These are phyloP conservation scores for Coemansia sp. DNA, from an alignment of 192 early-diverging fungal genomes.

Conservation along the genomic window DNA sequence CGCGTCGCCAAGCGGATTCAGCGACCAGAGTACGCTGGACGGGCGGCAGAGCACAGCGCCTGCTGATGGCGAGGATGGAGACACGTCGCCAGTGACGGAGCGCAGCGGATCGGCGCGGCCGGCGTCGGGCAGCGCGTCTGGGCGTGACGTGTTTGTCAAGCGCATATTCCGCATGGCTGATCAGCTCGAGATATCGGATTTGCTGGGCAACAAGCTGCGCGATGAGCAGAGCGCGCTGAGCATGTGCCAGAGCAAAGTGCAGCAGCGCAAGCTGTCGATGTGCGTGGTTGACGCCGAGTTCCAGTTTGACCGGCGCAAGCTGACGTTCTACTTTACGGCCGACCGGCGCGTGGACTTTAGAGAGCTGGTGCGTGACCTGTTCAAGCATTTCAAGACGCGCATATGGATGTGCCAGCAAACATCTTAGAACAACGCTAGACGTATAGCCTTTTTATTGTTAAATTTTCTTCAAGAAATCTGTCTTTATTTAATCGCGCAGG, in stretches of 20 bases:
- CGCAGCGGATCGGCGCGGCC: neutral
- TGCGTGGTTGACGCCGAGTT: slow-evolving; percentile 96
- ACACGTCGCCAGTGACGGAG: neutral
- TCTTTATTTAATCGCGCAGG: neutral
- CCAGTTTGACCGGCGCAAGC: slow-evolving; percentile 96
- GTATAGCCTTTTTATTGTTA: neutral
- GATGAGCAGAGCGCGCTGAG: slow-evolving; percentile 89
- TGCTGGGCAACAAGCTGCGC: slow-evolving; percentile 73
- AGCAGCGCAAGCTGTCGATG: slow-evolving; percentile 91
- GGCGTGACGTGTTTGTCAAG: slow-evolving; percentile 86
- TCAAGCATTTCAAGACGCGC: slow-evolving; percentile 96
- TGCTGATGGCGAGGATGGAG: neutral
- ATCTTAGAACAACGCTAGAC: neutral
- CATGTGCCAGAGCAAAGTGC: slow-evolving; percentile 86
- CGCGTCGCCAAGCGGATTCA: neutral
- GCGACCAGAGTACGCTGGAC: neutral
- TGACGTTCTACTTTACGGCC: slow-evolving; percentile 95
- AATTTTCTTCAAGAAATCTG: too few species aligned
- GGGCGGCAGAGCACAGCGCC: neutral
- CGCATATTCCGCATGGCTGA: slow-evolving; percentile 83
- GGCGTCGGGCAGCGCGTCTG: neutral
- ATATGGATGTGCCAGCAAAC: slow-evolving; percentile 84
- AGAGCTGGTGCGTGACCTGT: slow-evolving; percentile 92
- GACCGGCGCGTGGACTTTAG: slow-evolving; percentile 95
- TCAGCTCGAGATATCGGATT: slow-evolving; percentile 73